Base-by-base conservation (phyloP, 495 filamentous ascomycete species). In the Glarea lozoyensis region DNA sequence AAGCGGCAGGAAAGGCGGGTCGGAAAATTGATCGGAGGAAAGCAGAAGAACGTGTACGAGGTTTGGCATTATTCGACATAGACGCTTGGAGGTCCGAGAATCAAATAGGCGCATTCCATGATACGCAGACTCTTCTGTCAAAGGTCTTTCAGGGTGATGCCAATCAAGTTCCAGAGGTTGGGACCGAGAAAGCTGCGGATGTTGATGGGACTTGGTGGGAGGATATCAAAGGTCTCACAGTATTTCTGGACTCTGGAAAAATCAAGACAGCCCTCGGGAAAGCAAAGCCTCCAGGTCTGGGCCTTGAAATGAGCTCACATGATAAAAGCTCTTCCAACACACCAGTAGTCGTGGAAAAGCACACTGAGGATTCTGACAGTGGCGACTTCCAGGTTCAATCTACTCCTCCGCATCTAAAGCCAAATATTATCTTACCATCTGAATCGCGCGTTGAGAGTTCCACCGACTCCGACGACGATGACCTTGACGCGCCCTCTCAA, bases 181-280 rank as follows among this genome's bases (percentile, higher is more conserved):
- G 41, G 12, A 48, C 52, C 27, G 49, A 43, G 21, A 46, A 25
- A 3, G 37, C 54, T 2, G 53, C 45, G 3, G 46, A 46, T 4
- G 37, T 65, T 4, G 62, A 70, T 20, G 60, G 62, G 36, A n/a
- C n/a, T n/a, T 78, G 71, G 69, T 76, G 71, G 69, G 65, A 60
- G 4, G 61, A 60, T 18, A 56, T 76, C 12, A 60, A 51, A 20
- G 56, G 59, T 1, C 51, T 52, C 13, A 61, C 57, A 12, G 34
- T 52, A 2, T 41, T 48, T 32, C 22, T 44, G 18, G 42, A 29
- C 31, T 42, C 27, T 2, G 37, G 43, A 1, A 43, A 49, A 16
- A 40, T 39, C 6, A 20, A 42, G 21, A 44, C 42, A 10, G 53
- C 53, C 40, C 15, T 25, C 38, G 19, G 17, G n/a, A 37, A n/a